These are phyloP conservation scores for Ambrosia hybrid DNA, from an alignment of 140 eudicot genomes.

Conservation along the genomic window DNA sequence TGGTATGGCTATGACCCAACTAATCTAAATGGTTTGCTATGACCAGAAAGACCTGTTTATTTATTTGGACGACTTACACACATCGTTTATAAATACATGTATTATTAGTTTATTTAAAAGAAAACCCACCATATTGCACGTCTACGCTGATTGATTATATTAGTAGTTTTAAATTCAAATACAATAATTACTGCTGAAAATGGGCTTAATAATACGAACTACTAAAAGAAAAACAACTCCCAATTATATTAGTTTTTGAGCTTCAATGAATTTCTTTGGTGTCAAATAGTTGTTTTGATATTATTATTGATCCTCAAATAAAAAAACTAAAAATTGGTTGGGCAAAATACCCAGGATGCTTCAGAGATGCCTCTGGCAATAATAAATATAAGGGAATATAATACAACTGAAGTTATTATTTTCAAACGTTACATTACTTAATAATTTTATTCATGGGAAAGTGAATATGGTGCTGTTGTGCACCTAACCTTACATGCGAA, in stretches of 20 bases:
- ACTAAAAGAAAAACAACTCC: neutral
- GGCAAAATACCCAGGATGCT: slow-evolving; percentile 13
- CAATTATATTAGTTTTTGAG: neutral
- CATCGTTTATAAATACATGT: no score
- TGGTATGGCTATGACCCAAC: no score
- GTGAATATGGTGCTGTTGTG: no score
- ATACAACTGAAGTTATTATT: neutral
- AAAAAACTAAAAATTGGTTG: neutral
- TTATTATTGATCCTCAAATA: slow-evolving; percentile 6
- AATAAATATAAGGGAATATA: neutral
- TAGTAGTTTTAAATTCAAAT: neutral
- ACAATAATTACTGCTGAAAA: slow-evolving; percentile 7
- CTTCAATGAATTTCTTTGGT: neutral
- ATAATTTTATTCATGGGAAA: no score
- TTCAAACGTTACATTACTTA: neutral
- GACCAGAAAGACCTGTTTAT: no score
- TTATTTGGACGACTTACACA: no score
- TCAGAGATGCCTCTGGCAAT: slow-evolving; percentile 16
- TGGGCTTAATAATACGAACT: slow-evolving; percentile 27
- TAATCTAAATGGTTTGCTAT: no score
- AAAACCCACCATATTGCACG: slow-evolving; percentile 28
- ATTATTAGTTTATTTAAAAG: no score
- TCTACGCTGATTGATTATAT: neutral
- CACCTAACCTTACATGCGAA: no score
- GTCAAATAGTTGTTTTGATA: slow-evolving; percentile 8